Evolutionary conservation across 805 yeast species (phyloP).

Genomic region (Metschnikowia amazonensis): DNA sequence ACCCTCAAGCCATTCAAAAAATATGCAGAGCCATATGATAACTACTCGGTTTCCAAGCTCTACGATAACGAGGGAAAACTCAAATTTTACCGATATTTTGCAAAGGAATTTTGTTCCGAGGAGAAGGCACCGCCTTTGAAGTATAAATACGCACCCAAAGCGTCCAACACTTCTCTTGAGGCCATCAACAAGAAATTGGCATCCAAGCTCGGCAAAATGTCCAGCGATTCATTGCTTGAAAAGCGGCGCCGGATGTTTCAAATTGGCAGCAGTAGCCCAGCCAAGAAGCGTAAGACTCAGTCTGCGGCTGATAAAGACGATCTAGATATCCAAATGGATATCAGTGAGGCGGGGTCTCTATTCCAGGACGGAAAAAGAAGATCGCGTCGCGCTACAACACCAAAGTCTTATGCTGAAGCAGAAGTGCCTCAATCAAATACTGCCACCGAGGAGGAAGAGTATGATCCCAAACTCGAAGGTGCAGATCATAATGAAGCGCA

Average conservation of each 20-base stretch:
- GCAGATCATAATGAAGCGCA: conserved; percentile 2
- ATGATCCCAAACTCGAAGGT: conserved; percentile 6
- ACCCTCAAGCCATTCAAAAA: conserved; percentile 24
- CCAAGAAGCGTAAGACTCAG: not conserved
- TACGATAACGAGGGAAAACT: conserved; percentile 72
- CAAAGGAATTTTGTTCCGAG: conserved; percentile 17
- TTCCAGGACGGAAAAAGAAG: conserved; percentile 1
- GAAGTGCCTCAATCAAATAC: conserved; percentile 1
- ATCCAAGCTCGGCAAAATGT: conserved; percentile 24
- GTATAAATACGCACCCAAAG: conserved; percentile 8
- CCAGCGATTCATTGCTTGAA: conserved; percentile 21
- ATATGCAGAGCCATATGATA: conserved; percentile 27
- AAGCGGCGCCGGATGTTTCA: conserved; percentile 16
- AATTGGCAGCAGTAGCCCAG: not conserved
- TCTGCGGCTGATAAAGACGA: conserved; percentile 1
- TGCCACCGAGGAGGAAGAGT: conserved; percentile 9
- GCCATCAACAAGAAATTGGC: conserved; percentile 18
- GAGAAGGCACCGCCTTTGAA: conserved; percentile 11
- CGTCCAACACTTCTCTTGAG: conserved; percentile 11
- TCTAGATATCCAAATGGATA: not conserved
- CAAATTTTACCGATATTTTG: conserved; percentile 61
- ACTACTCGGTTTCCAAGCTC: conserved; percentile 47
- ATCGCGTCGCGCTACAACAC: conserved; percentile 5
- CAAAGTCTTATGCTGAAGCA: conserved; percentile 7
- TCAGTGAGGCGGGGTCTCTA: not conserved